Percentiles rank a stretch among this genome's conserved stretches.
phyloP scores from a whole-genome alignment of 176 grass and related monocot genomes.

The Oryza punctata region DNA sequence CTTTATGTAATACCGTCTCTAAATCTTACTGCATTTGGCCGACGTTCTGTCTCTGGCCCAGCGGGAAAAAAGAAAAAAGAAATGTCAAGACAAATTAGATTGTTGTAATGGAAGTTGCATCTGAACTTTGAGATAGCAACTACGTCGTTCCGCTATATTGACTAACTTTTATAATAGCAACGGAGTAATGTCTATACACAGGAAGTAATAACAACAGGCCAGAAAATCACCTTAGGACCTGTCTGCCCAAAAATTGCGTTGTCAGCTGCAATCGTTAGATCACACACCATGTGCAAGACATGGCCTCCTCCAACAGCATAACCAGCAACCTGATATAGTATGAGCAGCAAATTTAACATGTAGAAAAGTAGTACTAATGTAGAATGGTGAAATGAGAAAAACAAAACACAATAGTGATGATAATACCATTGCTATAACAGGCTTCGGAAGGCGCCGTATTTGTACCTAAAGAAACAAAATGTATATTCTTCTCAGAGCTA shows the following conservation, averaged over 20 bases:
- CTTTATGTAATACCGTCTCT: no score
- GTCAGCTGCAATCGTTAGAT: conserved; percentile 86
- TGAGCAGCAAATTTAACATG: background rate
- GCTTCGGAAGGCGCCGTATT: conserved; percentile 90
- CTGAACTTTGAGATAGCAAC: no score
- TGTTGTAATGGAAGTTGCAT: background rate
- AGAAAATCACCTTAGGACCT: conserved; percentile 73
- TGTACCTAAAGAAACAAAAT: conserved; percentile 61
- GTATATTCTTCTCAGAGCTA: background rate
- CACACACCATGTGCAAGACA: conserved; percentile 93
- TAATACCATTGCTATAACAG: conserved; percentile 85
- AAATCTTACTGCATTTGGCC: no score
- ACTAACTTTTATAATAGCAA: background rate
- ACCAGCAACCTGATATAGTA: conserved; percentile 69
- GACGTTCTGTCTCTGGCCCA: no score
- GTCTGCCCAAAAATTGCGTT: conserved; percentile 94
- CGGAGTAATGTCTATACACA: background rate
- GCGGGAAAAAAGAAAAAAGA: no score
- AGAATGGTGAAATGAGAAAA: background rate
- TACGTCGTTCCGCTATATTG: no score
- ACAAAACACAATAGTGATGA: background rate
- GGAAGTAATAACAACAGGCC: background rate
- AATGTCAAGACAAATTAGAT: background rate
- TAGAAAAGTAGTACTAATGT: background rate
- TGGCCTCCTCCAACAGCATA: conserved; percentile 92